Conservation (phyloP, 306 rosid genomes). For the Sechiopsis laciniata region DNA sequence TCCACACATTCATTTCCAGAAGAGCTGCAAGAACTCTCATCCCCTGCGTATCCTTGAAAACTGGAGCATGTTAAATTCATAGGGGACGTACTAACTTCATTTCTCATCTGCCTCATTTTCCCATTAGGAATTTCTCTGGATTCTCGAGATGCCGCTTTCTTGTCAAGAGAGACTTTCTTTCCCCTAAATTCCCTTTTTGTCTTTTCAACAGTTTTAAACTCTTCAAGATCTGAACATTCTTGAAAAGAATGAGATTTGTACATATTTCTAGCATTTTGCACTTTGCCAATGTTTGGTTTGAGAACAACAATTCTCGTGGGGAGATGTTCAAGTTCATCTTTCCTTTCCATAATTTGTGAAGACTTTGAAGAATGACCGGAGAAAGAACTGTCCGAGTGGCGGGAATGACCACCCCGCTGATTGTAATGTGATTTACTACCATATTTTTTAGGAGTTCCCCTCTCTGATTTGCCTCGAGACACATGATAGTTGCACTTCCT, state of each 20-base stretch:
- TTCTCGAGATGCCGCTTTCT: conserved; percentile 41
- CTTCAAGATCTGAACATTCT: conserved; percentile 39
- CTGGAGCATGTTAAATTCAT: conserved; percentile 40
- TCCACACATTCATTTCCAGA: conserved; percentile 61
- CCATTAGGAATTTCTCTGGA: conserved; percentile 71
- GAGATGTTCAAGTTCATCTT: conserved; percentile 34
- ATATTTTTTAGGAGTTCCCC: conserved; percentile 34
- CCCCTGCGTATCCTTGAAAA: conserved; percentile 59
- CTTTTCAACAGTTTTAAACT: conserved; percentile 33
- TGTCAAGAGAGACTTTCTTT: background rate
- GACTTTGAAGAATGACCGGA: conserved; percentile 42
- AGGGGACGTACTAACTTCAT: conserved; percentile 35
- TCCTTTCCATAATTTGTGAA: conserved; percentile 40
- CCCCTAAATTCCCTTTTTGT: conserved; percentile 37
- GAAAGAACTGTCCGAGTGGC: conserved; percentile 44
- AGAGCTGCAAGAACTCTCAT: conserved; percentile 59
- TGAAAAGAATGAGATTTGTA: conserved; percentile 58
- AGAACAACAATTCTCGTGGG: conserved; percentile 84
- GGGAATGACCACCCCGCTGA: conserved; percentile 36
- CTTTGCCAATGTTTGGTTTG: conserved; percentile 80
- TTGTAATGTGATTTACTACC: conserved; percentile 39
- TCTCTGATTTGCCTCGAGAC: conserved; percentile 36
- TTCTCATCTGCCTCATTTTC: conserved; percentile 65
- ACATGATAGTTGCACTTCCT: conserved; percentile 37
- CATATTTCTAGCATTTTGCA: conserved; percentile 36